Evolutionary conservation across 1,284 basidiomycete species (phyloP).

Genomic region (Trichosporon asahii): DNA sequence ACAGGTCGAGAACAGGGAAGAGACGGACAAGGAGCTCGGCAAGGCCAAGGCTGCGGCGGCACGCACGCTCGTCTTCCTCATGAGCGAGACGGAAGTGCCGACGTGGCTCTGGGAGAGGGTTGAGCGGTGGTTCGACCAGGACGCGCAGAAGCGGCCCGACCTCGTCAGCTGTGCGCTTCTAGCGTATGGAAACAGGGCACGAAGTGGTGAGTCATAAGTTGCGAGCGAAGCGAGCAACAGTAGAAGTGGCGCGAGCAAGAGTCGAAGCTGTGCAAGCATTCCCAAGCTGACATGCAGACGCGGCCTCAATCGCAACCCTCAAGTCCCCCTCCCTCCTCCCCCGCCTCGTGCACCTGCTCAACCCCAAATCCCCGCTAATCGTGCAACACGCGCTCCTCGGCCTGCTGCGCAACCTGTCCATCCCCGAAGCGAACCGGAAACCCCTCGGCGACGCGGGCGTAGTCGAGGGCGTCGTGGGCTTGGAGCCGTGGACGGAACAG

Average conservation of each 20-base stretch:
- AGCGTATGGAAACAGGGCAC: conserved; percentile 54
- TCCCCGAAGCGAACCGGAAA: conserved; percentile 62
- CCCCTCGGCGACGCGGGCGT: conserved; percentile 64
- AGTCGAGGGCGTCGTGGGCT: conserved; percentile 61
- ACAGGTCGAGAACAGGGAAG: conserved; percentile 9
- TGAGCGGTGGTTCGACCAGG: conserved; percentile 65
- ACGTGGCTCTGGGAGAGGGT: conserved; percentile 68
- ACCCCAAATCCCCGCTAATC: conserved; percentile 62
- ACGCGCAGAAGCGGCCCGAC: conserved; percentile 44
- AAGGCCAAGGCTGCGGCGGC: conserved; percentile 78
- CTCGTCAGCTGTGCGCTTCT: conserved; percentile 53
- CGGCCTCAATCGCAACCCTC: conserved; percentile 5
- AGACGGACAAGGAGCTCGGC: conserved; percentile 56
- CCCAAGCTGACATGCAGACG: conserved; percentile 17
- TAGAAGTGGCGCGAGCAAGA: too few relatives aligned
- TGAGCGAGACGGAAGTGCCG: conserved; percentile 69
- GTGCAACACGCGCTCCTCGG: conserved; percentile 80
- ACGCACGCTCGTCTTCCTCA: conserved; percentile 77
- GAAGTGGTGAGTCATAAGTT: conserved; percentile 66
- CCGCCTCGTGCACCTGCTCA: conserved; percentile 56
- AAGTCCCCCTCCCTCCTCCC: conserved; percentile 15
- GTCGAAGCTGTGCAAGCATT: neutral
- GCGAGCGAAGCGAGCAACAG: neutral
- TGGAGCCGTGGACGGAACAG: conserved; percentile 67
- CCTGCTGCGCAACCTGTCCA: conserved; percentile 77